Base-by-base conservation (phyloP, 2,329 filamentous ascomycete species). In the Blumeriella jaapii region DNA sequence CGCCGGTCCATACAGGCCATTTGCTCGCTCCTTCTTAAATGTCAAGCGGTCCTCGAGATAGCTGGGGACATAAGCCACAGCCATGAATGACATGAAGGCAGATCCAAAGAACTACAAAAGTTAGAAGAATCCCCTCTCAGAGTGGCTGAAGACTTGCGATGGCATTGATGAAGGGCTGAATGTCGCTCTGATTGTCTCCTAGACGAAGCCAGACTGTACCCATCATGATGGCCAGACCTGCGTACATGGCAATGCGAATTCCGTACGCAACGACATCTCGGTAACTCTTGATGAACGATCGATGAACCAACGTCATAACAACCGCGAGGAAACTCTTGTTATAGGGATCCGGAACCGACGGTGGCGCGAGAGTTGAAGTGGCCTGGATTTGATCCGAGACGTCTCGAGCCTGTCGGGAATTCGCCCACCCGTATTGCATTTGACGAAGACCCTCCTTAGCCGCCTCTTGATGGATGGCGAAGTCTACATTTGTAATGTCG, bases 181-280 rank as follows among this genome's bases (percentile, higher is more conserved):
- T 89, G 39, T 80, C 79, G 37, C 68, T 62, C 54, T 93, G 84
- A 0, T 67, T 61, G 0, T 78, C 67, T 3, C 68, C 61, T 2
- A 93, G 65, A 5, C 84, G 74, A 10, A 93, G 61, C 78, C 82
- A 93, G 9, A 93, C 81, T 0, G 85, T 93, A 4, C 85, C 84
- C 78, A 89, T 86, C 71, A 91, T 78, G 48, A 91, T 72, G 1
- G 83, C 83, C 11, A 93, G 65, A 1, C 74, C 72, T 41, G 78
- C 65, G 57, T 93, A 91, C 83, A 93, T 93, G 25, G 71, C 78
- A 26, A 91, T 66, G 3, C 85, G 74, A 47, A 91, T 84, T 0
- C 80, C 82, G 51, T 93, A 93, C 0, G 78, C 83, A 33, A 93
- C 74, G 5, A 93, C 68, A 54, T 93, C 85, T 16, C 85, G 76